A percentile compares a stretch with the other conserved stretches of the same genome.
These are phyloP conservation scores for Wickerhamomyces kurtzmanii DNA, from an alignment of 805 yeast genomes.

Conservation along the genomic window DNA sequence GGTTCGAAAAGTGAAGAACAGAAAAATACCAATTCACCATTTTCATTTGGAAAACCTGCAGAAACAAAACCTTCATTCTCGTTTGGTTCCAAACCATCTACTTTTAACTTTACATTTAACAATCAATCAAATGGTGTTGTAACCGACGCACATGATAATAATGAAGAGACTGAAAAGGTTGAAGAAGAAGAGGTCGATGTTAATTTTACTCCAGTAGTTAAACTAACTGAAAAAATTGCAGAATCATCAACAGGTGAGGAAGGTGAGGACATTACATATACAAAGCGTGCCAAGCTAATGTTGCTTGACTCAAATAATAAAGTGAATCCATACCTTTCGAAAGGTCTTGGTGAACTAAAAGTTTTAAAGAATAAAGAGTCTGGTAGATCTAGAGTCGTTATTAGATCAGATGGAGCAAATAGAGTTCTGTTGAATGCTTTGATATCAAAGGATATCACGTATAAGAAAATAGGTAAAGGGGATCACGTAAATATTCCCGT, in stretches of 20 bases:
- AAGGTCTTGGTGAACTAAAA: constrained; percentile 80
- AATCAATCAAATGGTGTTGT: constrained; percentile 15
- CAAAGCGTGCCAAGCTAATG: constrained; percentile 66
- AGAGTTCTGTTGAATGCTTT: constrained; percentile 64
- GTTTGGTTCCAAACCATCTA: constrained; percentile 4
- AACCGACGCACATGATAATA: constrained; percentile 6
- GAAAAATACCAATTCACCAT: constrained; percentile 22
- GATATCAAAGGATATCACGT: constrained; percentile 48
- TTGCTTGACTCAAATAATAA: constrained; percentile 23
- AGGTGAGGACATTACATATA: constrained; percentile 52
- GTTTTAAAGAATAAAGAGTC: constrained; percentile 53
- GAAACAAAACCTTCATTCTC: constrained; percentile 5
- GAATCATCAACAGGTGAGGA: constrained; percentile 77
- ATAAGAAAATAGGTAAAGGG: constrained; percentile 55
- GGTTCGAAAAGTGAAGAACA: neutral
- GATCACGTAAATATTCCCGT: constrained; percentile 60
- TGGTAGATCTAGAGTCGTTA: constrained; percentile 54
- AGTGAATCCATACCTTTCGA: constrained; percentile 38
- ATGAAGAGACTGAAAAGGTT: constrained; percentile 22
- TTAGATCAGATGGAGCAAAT: constrained; percentile 85
- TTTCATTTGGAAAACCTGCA: constrained; percentile 13
- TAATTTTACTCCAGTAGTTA: constrained; percentile 32
- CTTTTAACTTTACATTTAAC: constrained; percentile 6
- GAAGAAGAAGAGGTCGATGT: constrained; percentile 37
- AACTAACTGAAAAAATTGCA: constrained; percentile 40